phyloP scores from a whole-genome alignment of 2,329 filamentous ascomycete species.

The Aphanoascus verrucosus region DNA sequence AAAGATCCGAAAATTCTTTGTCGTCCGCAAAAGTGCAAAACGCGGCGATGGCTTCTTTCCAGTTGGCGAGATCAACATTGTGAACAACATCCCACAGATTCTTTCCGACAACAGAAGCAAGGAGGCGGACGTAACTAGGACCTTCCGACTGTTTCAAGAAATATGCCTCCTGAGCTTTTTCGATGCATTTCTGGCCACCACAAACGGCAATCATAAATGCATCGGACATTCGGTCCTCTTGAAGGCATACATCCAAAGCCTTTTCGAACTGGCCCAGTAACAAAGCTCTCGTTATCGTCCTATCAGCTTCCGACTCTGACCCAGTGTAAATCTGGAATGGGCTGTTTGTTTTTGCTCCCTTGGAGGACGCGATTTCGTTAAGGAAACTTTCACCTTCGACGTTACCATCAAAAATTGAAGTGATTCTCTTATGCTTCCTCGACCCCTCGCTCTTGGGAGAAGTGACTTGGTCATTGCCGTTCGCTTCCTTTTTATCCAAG shows the following conservation, averaged over 20 bases:
- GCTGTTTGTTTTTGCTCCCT: constrained; percentile 84
- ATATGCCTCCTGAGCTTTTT: constrained; percentile 88
- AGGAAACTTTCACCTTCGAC: constrained; percentile 76
- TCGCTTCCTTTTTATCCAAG: constrained; percentile 33
- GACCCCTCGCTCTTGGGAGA: constrained; percentile 22
- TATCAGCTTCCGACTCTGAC: constrained; percentile 72
- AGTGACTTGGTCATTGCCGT: constrained; percentile 37
- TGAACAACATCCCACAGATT: constrained; percentile 97
- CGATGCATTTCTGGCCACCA: constrained; percentile 81
- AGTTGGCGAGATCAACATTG: constrained; percentile 83
- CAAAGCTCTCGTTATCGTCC: constrained; percentile 73
- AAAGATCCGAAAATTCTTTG: constrained; percentile 84
- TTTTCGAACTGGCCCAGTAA: constrained; percentile 85
- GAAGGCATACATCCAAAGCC: constrained; percentile 77
- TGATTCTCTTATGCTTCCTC: constrained; percentile 54
- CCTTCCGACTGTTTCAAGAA: constrained; percentile 69
- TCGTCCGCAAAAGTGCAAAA: constrained; percentile 92
- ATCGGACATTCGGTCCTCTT: constrained; percentile 83
- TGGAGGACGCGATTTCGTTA: constrained; percentile 65
- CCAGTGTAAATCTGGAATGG: constrained; percentile 85
- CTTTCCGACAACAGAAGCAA: constrained; percentile 87
- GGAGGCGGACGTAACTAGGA: constrained; percentile 82
- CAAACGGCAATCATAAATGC: constrained; percentile 98
- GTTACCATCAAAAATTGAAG: constrained; percentile 68
- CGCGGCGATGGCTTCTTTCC: constrained; percentile 95